Percentiles rank a stretch among this genome's conserved stretches.
These are phyloP conservation scores for Trichoderma oligosporum DNA, from an alignment of 2,329 filamentous ascomycete genomes.

Conservation along the genomic window DNA sequence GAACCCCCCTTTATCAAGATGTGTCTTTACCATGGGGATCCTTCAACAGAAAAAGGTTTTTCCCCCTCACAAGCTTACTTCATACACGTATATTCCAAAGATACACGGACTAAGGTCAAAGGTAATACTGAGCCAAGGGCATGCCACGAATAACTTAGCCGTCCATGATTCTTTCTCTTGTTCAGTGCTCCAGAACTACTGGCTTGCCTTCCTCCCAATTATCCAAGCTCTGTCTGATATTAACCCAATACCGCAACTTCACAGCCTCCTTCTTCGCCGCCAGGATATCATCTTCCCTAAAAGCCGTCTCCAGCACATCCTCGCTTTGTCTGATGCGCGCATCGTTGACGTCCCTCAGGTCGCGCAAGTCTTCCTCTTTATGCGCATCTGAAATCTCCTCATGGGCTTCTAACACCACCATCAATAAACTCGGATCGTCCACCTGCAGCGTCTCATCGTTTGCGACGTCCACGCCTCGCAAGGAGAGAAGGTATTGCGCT, in stretches of 20 bases:
- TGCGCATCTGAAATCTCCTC: conserved; percentile 71
- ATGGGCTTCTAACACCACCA: conserved; percentile 74
- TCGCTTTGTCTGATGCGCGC: conserved; percentile 62
- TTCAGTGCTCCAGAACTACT: conserved; percentile 50
- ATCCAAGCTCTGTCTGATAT: conserved; percentile 73
- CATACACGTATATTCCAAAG: too few species aligned
- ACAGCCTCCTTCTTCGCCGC: conserved; percentile 69
- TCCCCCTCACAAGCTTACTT: too few species aligned
- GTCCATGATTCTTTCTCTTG: too few species aligned
- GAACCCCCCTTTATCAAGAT: too few species aligned
- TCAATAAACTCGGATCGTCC: conserved; percentile 66
- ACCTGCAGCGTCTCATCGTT: conserved; percentile 72
- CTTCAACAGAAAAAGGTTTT: too few species aligned
- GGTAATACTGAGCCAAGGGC: too few species aligned
- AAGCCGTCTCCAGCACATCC: conserved; percentile 57
- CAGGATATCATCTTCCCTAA: conserved; percentile 62
- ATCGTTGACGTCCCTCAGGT: conserved; percentile 63
- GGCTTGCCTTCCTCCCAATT: conserved; percentile 78
- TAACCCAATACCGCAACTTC: conserved; percentile 83
- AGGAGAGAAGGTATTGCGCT: conserved; percentile 82
- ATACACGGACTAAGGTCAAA: too few species aligned
- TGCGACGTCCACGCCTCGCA: conserved; percentile 71
- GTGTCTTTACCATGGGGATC: too few species aligned
- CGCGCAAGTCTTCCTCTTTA: conserved; percentile 59
- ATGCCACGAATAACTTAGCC: too few species aligned